phyloP scores from a whole-genome alignment of 192 early-diverging fungal genomes.

The Funneliformis mosseae region DNA sequence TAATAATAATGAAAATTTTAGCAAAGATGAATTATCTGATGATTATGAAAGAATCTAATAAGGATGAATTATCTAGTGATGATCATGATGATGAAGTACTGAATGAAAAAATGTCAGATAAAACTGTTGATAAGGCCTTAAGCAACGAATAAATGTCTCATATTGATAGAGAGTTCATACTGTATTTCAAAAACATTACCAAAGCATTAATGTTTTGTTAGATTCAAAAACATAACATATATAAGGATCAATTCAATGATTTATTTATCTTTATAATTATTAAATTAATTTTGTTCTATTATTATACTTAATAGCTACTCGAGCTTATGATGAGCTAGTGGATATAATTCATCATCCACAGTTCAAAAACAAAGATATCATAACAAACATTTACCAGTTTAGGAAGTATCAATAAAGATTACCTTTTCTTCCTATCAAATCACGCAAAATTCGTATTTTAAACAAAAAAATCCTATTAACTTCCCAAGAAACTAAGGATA shows the following conservation, averaged over 20 bases:
- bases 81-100: not conserved
- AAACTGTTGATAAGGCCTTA: constrained; percentile 1
- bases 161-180: not conserved
- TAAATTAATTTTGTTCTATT: not conserved
- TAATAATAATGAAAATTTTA: no score
- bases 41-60: no score
- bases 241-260: not conserved
- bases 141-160: not conserved
- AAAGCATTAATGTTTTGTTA: not conserved
- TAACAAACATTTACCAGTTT: not conserved
- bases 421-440: not conserved
- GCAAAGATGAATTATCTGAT: no score
- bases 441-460: not conserved
- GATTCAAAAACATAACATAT: constrained; percentile 1
- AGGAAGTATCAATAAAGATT: not conserved
- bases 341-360: not conserved
- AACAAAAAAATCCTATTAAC: not conserved
- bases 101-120: not conserved
- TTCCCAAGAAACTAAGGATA: not conserved
- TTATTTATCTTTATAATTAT: not conserved
- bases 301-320: not conserved
- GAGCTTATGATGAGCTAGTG: constrained; percentile 3
- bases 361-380: not conserved
- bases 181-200: not conserved
- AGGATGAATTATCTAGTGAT: no score